Percentiles rank a stretch among this genome's conserved stretches.
Conservation (phyloP, 805 yeast genomes). For the Kodamaea hsintzibuensis region DNA sequence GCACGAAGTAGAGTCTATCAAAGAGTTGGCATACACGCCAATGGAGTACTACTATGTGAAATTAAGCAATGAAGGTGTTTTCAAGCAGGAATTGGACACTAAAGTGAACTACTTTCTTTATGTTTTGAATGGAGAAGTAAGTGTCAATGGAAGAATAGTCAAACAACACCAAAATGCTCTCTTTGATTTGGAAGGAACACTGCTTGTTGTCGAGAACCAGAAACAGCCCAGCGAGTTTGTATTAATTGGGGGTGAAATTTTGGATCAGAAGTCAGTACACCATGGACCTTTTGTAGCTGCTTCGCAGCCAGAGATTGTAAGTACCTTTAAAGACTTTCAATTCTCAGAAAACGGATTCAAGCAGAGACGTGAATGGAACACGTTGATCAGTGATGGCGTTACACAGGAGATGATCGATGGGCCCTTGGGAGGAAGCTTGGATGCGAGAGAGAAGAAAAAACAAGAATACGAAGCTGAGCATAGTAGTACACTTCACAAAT, state of each 20-base stretch:
- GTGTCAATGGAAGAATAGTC: conserved; percentile 41
- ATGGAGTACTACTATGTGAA: conserved; percentile 68
- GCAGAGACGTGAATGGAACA: conserved; percentile 59
- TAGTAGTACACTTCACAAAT: background rate
- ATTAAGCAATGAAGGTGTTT: conserved; percentile 64
- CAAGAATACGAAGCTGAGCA: conserved; percentile 3
- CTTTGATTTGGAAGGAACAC: conserved; percentile 69
- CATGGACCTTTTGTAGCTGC: conserved; percentile 94
- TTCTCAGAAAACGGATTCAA: conserved; percentile 61
- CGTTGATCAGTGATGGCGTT: conserved; percentile 46
- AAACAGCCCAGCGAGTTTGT: conserved; percentile 56
- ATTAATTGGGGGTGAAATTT: conserved; percentile 69
- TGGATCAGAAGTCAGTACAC: conserved; percentile 77
- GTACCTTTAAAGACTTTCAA: conserved; percentile 76
- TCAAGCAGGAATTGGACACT: conserved; percentile 59
- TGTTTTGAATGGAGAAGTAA: conserved; percentile 57
- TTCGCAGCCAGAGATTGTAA: conserved; percentile 59
- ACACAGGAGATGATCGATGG: conserved; percentile 43
- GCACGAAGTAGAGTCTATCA: conserved; percentile 71
- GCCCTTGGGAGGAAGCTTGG: conserved; percentile 26
- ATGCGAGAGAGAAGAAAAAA: conserved; percentile 28
- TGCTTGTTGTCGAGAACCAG: conserved; percentile 42
- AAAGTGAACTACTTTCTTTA: conserved; percentile 72
- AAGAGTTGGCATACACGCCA: conserved; percentile 82
- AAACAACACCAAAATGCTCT: conserved; percentile 55